phyloP scores from a whole-genome alignment of 805 yeast genomes.

The Kazachstania martiniae region DNA sequence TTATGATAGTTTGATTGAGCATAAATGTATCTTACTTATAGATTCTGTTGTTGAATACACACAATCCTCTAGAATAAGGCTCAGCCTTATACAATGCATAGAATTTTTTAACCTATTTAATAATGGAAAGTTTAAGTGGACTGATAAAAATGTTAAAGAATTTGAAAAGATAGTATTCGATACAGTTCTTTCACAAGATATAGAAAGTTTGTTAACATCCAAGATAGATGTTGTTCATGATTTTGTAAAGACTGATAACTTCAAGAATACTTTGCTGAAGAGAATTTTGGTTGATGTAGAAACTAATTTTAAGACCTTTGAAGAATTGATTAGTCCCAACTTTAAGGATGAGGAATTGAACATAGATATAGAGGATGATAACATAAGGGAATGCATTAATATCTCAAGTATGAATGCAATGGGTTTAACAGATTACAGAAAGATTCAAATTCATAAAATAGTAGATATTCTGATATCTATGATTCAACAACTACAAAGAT shows the following conservation, averaged over 20 bases:
- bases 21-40: conserved; percentile 8
- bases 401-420: conserved; percentile 4
- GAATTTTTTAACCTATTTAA: conserved; percentile 11
- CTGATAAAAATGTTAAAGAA: conserved; percentile 1
- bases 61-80: conserved; percentile 3
- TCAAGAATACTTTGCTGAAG: no score
- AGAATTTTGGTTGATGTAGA: no score
- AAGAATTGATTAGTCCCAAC: no score
- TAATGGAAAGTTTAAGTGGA: conserved; percentile 8
- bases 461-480: conserved; percentile 3
- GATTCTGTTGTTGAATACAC: conserved; percentile 7
- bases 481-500: conserved; percentile 5
- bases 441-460: conserved; percentile 1
- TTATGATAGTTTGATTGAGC: conserved; percentile 6
- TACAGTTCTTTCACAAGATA: conserved; percentile 6
- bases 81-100: conserved; percentile 15
- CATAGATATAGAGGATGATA: conserved; percentile 1
- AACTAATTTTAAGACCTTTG: no score
- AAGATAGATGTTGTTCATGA: no score
- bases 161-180: conserved; percentile 6
- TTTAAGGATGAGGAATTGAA: conserved; percentile 1
- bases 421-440: conserved; percentile 5
- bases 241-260: no score
- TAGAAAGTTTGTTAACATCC: no score
- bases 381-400: conserved; percentile 3